Base-by-base conservation (phyloP, 2,329 filamentous ascomycete species). In the Purpureocillium takamizusanense region DNA sequence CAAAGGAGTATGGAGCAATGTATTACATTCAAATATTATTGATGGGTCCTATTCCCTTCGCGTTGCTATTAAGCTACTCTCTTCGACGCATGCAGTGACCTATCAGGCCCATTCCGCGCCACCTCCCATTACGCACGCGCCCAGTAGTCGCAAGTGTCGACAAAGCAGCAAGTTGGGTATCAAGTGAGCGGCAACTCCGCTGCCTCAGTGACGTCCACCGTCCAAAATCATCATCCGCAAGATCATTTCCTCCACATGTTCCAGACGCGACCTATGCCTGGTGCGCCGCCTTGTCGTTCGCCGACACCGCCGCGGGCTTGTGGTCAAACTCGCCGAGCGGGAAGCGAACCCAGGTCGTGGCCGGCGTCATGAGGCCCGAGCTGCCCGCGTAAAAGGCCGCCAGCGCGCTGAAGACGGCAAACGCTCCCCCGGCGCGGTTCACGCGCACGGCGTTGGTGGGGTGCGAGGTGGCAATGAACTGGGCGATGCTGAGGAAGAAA, bases 401-500 rank as follows among this genome's bases (percentile, higher is more conserved):
- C 9, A 59, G 50, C 0, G 61, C 59, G 17, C 54, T 61, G 3
- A 65, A 48, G 12, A 61, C 52, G 3, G 60, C 52, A 28, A 65
- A 61, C 1, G 52, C 61, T 9, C 62, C 63, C 2, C 63, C 64
- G 0, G 56, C 49, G 34, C 59, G 60, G 52, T 76, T 74, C 41
- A 69, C 44, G 0, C 52, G 44, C 27, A 73, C 52, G 3, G 71
- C 68, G 2, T 51, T 56, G 1, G 47, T 54, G 1, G 48, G 45
- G 36, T 63, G 57, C 31, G 56, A 53, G 1, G 61, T 57, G n/a
- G 51, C 50, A 36, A 69, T 49, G 38, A 78, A 69, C 52, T 81
- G 71, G 2, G 67, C 70, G 33, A 83, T 60, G 37, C 70, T 73
- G 6, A 82, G 69, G 41, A 80, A 57, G 25, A 81, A 59, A 52